These are phyloP conservation scores for Pythium brachiatum DNA, from an alignment of 352 stramenopile species.

Conservation along the genomic window DNA sequence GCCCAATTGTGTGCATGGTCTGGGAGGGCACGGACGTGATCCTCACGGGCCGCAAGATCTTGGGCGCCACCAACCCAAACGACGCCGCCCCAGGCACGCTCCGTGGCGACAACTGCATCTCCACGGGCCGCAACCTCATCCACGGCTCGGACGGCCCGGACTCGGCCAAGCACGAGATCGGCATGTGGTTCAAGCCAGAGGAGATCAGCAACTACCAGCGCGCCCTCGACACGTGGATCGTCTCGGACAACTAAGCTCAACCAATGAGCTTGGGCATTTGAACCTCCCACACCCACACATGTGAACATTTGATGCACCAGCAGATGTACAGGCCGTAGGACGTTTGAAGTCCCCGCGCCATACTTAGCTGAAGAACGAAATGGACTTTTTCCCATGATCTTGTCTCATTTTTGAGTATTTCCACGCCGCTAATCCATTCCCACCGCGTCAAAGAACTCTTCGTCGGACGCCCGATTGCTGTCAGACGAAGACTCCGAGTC, in stretches of 20 bases:
- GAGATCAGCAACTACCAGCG: constrained; percentile 91
- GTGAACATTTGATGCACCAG: not conserved
- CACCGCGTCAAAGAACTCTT: constrained; percentile 3
- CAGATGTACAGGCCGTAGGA: not conserved
- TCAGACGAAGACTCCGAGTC: constrained; percentile 8
- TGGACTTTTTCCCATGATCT: not conserved
- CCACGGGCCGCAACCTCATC: constrained; percentile 90
- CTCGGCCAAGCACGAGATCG: constrained; percentile 91
- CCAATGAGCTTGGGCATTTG: not conserved
- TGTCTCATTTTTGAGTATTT: not conserved
- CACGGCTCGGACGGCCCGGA: constrained; percentile 92
- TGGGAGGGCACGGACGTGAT: constrained; percentile 94
- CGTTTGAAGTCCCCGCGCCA: not conserved
- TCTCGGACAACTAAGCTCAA: constrained; percentile 79
- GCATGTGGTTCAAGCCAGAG: constrained; percentile 92
- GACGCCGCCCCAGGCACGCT: constrained; percentile 92
- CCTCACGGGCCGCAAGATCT: constrained; percentile 93
- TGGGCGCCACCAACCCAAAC: constrained; percentile 94
- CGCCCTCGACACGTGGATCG: constrained; percentile 85
- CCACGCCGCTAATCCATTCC: constrained; percentile 1
- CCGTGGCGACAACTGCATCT: constrained; percentile 93
- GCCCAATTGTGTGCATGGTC: constrained; percentile 95
- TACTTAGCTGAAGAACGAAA: not conserved
- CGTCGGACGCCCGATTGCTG: not conserved
- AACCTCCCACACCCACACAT: not conserved